These are phyloP conservation scores for Botrytis fragariae DNA, from an alignment of 2,329 filamentous ascomycete genomes.

Conservation along the genomic window DNA sequence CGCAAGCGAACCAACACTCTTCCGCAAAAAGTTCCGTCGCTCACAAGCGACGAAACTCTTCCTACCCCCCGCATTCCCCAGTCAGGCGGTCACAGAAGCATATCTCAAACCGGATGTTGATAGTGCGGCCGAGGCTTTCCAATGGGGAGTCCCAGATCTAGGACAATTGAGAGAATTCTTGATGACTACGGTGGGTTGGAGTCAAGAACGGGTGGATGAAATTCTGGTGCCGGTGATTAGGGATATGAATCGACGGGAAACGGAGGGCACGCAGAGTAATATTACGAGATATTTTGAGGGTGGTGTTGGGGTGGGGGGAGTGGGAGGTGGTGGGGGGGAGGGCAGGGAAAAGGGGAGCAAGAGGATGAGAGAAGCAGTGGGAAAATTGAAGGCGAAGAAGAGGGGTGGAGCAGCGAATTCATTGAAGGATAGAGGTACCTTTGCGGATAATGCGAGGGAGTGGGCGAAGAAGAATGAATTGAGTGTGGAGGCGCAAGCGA, in stretches of 20 bases:
- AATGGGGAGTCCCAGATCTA: slow-evolving; percentile 94
- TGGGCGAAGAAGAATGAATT: slow-evolving; percentile 38
- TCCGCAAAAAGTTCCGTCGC: slow-evolving; percentile 84
- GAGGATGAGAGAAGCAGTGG: slow-evolving; percentile 73
- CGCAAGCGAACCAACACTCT: slow-evolving; percentile 61
- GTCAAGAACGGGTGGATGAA: slow-evolving; percentile 87
- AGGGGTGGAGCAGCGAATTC: neutral
- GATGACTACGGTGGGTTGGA: slow-evolving; percentile 92
- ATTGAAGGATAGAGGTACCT: slow-evolving; percentile 26
- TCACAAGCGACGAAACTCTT: slow-evolving; percentile 81
- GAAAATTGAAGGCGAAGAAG: slow-evolving; percentile 57
- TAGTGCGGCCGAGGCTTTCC: slow-evolving; percentile 70
- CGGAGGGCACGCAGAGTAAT: slow-evolving; percentile 91
- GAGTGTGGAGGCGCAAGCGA: slow-evolving; percentile 34
- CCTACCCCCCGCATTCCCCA: slow-evolving; percentile 76
- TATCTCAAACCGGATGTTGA: slow-evolving; percentile 89
- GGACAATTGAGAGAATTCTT: slow-evolving; percentile 80
- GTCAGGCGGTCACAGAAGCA: slow-evolving; percentile 72
- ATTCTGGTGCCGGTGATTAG: slow-evolving; percentile 91
- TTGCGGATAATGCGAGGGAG: slow-evolving; percentile 36
- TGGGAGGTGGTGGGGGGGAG: slow-evolving; percentile 61
- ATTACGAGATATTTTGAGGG: slow-evolving; percentile 93
- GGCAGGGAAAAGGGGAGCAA: slow-evolving; percentile 56
- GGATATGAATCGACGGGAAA: slow-evolving; percentile 87
- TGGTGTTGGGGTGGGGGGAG: slow-evolving; percentile 62